Evolutionary conservation across 306 rosid genomes (phyloP).

Genomic region (Gastrolobium villosum): DNA sequence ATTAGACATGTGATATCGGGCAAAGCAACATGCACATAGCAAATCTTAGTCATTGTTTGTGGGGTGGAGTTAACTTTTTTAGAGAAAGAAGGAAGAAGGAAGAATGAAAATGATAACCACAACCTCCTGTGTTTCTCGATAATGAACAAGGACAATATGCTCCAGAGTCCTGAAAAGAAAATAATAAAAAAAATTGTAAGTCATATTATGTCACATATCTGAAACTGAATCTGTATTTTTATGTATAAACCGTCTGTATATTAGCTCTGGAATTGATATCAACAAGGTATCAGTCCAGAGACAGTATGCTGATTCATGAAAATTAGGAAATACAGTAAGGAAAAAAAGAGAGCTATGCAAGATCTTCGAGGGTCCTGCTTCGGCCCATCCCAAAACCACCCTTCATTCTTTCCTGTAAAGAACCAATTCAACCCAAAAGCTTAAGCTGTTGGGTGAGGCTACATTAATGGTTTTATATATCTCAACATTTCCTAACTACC

Average conservation of each 20-base stretch:
- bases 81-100: conserved; percentile 24
- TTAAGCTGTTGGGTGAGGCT: too few relatives aligned
- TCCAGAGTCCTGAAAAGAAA: conserved; percentile 84
- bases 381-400: neutral
- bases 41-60: conserved; percentile 23
- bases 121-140: conserved; percentile 96
- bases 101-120: conserved; percentile 19
- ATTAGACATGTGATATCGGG: neutral
- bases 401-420: neutral
- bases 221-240: conserved; percentile 8
- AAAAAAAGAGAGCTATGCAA: neutral
- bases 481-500: neutral
- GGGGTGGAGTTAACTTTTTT: neutral
- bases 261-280: conserved; percentile 9
- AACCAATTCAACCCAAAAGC: too few relatives aligned
- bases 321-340: neutral
- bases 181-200: conserved; percentile 30
- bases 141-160: conserved; percentile 97
- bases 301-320: conserved; percentile 3
- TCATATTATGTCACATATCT: neutral
- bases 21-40: conserved; percentile 23
- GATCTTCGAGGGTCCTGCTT: neutral
- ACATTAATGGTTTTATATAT: too few relatives aligned
- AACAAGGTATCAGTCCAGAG: neutral
- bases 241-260: conserved; percentile 16